Percentiles rank a stretch among this genome's conserved stretches.
These are phyloP conservation scores for Agapanthus africanus DNA, from an alignment of 106 monocot species.

Conservation along the genomic window DNA sequence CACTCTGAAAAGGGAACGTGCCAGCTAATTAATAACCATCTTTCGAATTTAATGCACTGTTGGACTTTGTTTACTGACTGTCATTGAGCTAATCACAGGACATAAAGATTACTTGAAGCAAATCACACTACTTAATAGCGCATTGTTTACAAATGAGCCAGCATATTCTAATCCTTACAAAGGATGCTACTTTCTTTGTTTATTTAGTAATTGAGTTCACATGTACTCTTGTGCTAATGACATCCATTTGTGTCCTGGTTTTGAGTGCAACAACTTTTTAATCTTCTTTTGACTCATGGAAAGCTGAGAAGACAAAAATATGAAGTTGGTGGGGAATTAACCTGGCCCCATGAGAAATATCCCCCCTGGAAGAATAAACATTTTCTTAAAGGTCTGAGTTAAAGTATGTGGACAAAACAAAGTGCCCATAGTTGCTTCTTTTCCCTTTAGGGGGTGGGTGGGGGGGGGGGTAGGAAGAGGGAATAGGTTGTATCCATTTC, in stretches of 20 bases:
- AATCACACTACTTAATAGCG: not conserved
- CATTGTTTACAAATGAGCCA: not conserved
- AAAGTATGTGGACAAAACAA: no score
- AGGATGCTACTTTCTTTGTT: not conserved
- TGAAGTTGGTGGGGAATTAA: no score
- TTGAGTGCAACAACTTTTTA: not conserved
- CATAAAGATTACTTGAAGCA: not conserved
- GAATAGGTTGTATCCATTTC: no score
- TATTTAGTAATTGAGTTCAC: not conserved
- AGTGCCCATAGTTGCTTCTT: no score
- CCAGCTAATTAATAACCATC: not conserved
- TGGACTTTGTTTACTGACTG: not conserved
- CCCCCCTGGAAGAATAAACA: no score
- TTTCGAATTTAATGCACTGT: slow-evolving; percentile 1
- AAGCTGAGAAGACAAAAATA: not conserved
- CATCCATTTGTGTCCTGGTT: not conserved
- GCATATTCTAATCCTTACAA: no score
- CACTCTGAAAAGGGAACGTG: not conserved
- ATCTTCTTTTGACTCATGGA: not conserved
- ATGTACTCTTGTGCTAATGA: not conserved
- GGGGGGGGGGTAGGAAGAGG: no score
- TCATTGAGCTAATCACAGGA: slow-evolving; percentile 5
- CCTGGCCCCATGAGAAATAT: no score
- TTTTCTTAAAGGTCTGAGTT: no score
- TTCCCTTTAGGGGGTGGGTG: no score